Evolutionary conservation across 495 filamentous ascomycete genomes (phyloP).

Genomic region (Rostrohypoxylon terebratum): DNA sequence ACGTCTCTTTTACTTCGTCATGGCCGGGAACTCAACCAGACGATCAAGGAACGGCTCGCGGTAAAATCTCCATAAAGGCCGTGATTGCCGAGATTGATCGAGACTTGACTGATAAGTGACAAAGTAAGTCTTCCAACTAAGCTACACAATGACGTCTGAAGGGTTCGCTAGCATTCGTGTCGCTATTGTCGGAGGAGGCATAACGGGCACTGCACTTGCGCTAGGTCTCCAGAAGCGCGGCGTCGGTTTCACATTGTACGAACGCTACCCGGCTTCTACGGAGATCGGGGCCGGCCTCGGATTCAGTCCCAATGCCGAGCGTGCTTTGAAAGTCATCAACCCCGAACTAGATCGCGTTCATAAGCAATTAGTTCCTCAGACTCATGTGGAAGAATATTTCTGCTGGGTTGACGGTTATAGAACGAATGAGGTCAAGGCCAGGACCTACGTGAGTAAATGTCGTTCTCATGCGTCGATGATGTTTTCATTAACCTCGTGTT

Average conservation of each 20-base stretch:
- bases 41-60: too few relatives aligned
- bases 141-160: conserved; percentile 13
- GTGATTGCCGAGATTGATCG: background rate
- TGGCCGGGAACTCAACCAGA: too few relatives aligned
- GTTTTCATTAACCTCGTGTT: background rate
- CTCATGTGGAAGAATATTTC: conserved; percentile 56
- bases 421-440: conserved; percentile 49
- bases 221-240: conserved; percentile 65
- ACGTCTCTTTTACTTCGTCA: too few relatives aligned
- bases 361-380: conserved; percentile 55
- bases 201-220: conserved; percentile 68
- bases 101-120: background rate
- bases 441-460: conserved; percentile 24
- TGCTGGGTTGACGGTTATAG: conserved; percentile 55
- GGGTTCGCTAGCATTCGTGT: conserved; percentile 50
- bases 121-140: background rate
- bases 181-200: conserved; percentile 71
- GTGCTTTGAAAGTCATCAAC: conserved; percentile 64
- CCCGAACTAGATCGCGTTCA: conserved; percentile 50
- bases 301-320: conserved; percentile 68
- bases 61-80: too few relatives aligned
- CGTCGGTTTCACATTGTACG: conserved; percentile 65
- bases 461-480: background rate
- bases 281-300: conserved; percentile 72
- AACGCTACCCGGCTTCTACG: conserved; percentile 62